A percentile compares a stretch with the other conserved stretches of the same genome.
Evolutionary conservation across 352 stramenopile species (phyloP).

Genomic region (Globisporangium alternatum): DNA sequence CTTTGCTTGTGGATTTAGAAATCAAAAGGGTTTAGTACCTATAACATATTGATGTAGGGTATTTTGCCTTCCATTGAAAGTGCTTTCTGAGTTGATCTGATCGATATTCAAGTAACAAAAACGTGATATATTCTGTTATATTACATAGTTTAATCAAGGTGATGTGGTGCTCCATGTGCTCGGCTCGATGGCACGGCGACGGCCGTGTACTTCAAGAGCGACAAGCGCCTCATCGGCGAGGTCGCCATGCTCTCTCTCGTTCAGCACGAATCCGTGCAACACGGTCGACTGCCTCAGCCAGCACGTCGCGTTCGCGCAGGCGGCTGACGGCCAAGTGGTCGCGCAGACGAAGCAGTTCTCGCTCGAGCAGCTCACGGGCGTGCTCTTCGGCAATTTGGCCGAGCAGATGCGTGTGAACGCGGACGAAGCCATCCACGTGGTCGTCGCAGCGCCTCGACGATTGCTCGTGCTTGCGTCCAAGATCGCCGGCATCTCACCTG

Average conservation of each 20-base stretch:
- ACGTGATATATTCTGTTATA: no score
- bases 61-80: no score
- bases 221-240: slow-evolving; percentile 83
- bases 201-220: slow-evolving; percentile 83
- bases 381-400: slow-evolving; percentile 74
- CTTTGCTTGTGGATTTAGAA: no score
- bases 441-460: slow-evolving; percentile 59
- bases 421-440: slow-evolving; percentile 44
- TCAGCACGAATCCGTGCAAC: slow-evolving; percentile 83
- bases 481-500: slow-evolving; percentile 67
- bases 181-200: slow-evolving; percentile 82
- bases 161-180: slow-evolving; percentile 89
- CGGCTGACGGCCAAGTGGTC: slow-evolving; percentile 27
- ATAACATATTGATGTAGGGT: no score
- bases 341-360: slow-evolving; percentile 49
- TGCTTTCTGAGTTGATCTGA: no score
- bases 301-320: slow-evolving; percentile 40
- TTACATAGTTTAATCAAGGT: no score
- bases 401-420: slow-evolving; percentile 58
- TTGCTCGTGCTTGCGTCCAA: slow-evolving; percentile 42
- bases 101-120: no score
- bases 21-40: no score
- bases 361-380: slow-evolving; percentile 68
- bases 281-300: slow-evolving; percentile 69
- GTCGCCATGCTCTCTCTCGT: slow-evolving; percentile 74